Conservation (phyloP, 306 rosid genomes). For the Dalbergia cochinchinensis region DNA sequence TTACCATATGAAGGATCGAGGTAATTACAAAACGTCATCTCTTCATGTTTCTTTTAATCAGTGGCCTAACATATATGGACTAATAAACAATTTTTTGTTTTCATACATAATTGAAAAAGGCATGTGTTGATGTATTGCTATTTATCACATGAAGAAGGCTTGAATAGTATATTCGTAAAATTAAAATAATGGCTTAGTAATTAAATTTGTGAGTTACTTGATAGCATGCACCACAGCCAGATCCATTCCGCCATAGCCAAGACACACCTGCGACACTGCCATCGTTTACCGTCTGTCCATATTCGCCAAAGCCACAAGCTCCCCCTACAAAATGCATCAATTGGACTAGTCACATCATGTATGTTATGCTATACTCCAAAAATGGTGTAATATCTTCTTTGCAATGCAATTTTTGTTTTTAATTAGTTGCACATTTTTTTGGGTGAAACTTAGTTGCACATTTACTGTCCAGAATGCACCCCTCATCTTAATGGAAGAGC, state of each 20-base stretch:
- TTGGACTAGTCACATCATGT: background rate
- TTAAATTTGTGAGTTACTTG: slow-evolving; percentile 56
- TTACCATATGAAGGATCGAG: background rate
- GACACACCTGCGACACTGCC: slow-evolving; percentile 87
- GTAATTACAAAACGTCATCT: background rate
- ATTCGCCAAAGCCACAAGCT: slow-evolving; percentile 92
- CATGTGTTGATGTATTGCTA: background rate
- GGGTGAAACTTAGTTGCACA: too few species aligned
- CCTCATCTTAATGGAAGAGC: background rate
- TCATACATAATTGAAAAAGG: background rate
- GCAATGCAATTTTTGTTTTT: too few species aligned
- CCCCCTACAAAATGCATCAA: slow-evolving; percentile 62
- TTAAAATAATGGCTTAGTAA: background rate
- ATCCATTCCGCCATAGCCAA: slow-evolving; percentile 76
- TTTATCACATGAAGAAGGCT: background rate
- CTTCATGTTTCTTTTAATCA: background rate
- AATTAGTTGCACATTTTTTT: too few species aligned
- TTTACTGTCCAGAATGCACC: too few species aligned
- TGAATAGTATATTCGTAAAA: background rate
- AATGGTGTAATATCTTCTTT: too few species aligned
- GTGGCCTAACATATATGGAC: background rate
- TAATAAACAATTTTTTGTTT: slow-evolving; percentile 2
- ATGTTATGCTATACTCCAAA: background rate
- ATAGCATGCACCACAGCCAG: slow-evolving; percentile 95
- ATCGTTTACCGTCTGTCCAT: slow-evolving; percentile 75